Percentiles rank a stretch among this genome's conserved stretches.
Evolutionary conservation across 805 yeast genomes (phyloP).

Genomic region (Hanseniaspora hatyaiensis): DNA sequence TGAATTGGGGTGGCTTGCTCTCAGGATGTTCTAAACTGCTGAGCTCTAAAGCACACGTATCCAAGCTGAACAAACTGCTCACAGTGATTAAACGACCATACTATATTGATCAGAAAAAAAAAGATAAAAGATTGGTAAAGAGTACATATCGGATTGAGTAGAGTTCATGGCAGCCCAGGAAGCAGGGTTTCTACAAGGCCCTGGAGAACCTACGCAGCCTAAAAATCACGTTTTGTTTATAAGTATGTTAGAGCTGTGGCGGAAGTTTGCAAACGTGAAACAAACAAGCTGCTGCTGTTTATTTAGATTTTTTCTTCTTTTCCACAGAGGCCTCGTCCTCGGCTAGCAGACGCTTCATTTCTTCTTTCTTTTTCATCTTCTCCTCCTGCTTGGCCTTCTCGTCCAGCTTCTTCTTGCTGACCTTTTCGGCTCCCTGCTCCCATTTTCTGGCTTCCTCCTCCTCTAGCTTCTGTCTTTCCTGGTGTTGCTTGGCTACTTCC

Average conservation of each 20-base stretch:
- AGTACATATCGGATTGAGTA: too few relatives aligned
- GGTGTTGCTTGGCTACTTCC: constrained; percentile 24
- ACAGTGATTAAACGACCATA: neutral
- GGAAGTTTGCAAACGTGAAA: too few relatives aligned
- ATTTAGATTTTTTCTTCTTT: constrained; percentile 20
- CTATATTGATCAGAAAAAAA: too few relatives aligned
- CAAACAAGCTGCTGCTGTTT: too few relatives aligned
- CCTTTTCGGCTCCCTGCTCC: constrained; percentile 27
- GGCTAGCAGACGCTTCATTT: constrained; percentile 27
- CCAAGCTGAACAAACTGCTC: too few relatives aligned
- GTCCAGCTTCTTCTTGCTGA: constrained; percentile 22
- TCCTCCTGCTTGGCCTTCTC: constrained; percentile 28
- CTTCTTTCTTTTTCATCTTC: constrained; percentile 25
- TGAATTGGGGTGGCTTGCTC: neutral
- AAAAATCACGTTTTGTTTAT: too few relatives aligned
- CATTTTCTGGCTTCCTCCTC: constrained; percentile 29
- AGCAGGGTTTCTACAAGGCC: too few relatives aligned
- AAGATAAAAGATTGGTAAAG: too few relatives aligned
- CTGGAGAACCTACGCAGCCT: too few relatives aligned
- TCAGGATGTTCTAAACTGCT: neutral
- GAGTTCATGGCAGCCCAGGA: too few relatives aligned
- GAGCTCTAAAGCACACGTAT: neutral
- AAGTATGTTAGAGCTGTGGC: too few relatives aligned
- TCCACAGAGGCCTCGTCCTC: constrained; percentile 26
- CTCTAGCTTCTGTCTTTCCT: constrained; percentile 22